phyloP scores from a whole-genome alignment of 768 basidiomycete species.

The Pleurotus eryngii region DNA sequence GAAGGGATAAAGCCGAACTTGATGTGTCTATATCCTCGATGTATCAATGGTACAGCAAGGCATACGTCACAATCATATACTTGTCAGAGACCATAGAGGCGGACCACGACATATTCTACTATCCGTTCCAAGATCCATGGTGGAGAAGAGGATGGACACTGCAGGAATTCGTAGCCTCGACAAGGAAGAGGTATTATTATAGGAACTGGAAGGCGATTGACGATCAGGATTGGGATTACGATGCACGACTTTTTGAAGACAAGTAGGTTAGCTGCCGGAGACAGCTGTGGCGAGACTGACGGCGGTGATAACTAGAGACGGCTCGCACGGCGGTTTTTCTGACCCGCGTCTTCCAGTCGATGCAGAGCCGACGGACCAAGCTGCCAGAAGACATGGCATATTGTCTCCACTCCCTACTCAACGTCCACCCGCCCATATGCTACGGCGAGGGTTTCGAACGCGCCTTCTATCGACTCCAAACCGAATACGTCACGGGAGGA shows the following conservation, averaged over 20 bases:
- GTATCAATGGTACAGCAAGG: neutral
- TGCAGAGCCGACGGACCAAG: neutral
- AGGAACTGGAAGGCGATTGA: neutral
- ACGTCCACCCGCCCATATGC: neutral
- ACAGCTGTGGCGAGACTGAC: neutral
- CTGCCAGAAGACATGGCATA: slow-evolving; percentile 3
- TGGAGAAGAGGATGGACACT: neutral
- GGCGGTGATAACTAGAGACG: neutral
- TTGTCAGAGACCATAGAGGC: neutral
- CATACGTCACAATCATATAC: neutral
- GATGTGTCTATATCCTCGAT: neutral
- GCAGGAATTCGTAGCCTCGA: neutral
- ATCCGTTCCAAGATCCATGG: neutral
- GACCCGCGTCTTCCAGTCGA: neutral
- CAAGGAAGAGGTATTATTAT: neutral
- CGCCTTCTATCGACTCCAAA: slow-evolving; percentile 1
- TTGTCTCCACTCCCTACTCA: slow-evolving; percentile 1
- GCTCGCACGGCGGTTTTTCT: neutral
- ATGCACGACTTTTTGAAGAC: neutral
- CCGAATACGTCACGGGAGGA: neutral
- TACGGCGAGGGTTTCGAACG: neutral
- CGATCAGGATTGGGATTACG: neutral
- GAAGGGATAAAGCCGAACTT: neutral
- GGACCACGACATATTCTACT: neutral
- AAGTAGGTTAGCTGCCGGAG: neutral